Evolutionary conservation across 2,329 filamentous ascomycete species (phyloP).

Genomic region (Fusarium albosuccineum): DNA sequence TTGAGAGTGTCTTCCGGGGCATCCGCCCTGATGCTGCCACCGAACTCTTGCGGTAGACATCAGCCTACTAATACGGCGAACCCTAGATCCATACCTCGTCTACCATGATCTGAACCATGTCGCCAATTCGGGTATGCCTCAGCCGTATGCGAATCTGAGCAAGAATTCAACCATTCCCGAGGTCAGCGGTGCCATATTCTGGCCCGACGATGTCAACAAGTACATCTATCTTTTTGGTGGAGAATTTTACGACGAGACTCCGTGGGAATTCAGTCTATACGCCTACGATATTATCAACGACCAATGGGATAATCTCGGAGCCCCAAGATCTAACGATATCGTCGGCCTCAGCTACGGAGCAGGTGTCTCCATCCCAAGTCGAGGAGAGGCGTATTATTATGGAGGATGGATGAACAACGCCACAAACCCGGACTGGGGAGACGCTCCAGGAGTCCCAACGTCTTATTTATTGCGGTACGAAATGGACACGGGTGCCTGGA

Average conservation of each 20-base stretch:
- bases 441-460: conserved; percentile 60
- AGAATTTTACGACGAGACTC: conserved; percentile 63
- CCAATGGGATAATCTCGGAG: conserved; percentile 64
- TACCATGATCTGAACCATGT: conserved; percentile 68
- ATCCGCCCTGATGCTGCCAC: not conserved
- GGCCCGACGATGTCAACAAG: conserved; percentile 73
- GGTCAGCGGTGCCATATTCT: conserved; percentile 62
- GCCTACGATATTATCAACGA: conserved; percentile 69
- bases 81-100: conserved; percentile 54
- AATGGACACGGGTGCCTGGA: conserved; percentile 65
- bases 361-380: conserved; percentile 65
- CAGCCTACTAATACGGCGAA: conserved; percentile 19
- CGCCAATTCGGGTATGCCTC: conserved; percentile 61
- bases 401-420: conserved; percentile 72
- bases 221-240: conserved; percentile 74
- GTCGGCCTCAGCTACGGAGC: conserved; percentile 68
- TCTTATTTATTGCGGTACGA: conserved; percentile 68
- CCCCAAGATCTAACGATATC: conserved; percentile 53
- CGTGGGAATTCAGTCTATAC: conserved; percentile 64
- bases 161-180: conserved; percentile 70
- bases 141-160: conserved; percentile 67
- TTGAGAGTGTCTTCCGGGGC: not conserved
- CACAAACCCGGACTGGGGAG: conserved; percentile 64
- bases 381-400: conserved; percentile 71
- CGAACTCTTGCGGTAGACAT: not conserved